Evolutionary conservation across 768 basidiomycete species (phyloP).

Genomic region (Leccinum disarticulatum): DNA sequence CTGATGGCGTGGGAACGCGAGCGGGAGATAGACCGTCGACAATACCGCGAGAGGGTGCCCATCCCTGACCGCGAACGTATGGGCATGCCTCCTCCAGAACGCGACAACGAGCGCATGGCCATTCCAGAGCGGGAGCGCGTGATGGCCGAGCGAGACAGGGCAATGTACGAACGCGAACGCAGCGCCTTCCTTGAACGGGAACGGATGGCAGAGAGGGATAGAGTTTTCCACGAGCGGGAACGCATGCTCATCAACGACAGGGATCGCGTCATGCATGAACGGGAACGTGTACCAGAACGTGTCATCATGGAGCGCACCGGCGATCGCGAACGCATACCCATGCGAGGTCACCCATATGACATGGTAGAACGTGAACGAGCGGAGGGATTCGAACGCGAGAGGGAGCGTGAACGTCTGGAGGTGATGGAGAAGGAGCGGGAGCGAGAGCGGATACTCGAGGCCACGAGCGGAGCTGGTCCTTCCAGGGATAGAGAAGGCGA

Average conservation of each 20-base stretch:
- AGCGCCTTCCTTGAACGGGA: slow-evolving; percentile 25
- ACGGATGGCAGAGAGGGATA: slow-evolving; percentile 23
- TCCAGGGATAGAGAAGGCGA: slow-evolving; percentile 26
- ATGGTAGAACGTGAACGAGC: slow-evolving; percentile 28
- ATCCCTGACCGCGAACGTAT: slow-evolving; percentile 24
- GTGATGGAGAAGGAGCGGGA: slow-evolving; percentile 31
- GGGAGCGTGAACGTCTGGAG: slow-evolving; percentile 33
- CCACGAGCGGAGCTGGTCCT: slow-evolving; percentile 6
- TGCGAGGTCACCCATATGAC: slow-evolving; percentile 24
- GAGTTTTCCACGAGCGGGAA: slow-evolving; percentile 24
- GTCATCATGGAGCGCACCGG: slow-evolving; percentile 18
- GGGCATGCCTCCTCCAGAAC: slow-evolving; percentile 20
- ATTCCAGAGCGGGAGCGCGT: slow-evolving; percentile 25
- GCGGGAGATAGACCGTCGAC: slow-evolving; percentile 28
- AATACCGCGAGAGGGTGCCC: slow-evolving; percentile 27
- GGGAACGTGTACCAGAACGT: slow-evolving; percentile 23
- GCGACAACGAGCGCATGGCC: slow-evolving; percentile 20
- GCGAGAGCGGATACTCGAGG: slow-evolving; percentile 15
- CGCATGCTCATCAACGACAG: slow-evolving; percentile 24
- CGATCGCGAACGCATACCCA: slow-evolving; percentile 27
- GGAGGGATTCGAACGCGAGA: slow-evolving; percentile 34
- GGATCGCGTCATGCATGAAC: slow-evolving; percentile 26
- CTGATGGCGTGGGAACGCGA: slow-evolving; percentile 29
- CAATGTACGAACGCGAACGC: slow-evolving; percentile 26
- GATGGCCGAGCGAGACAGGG: slow-evolving; percentile 23